These are phyloP conservation scores for Endocarpon pusillum DNA, from an alignment of 495 filamentous ascomycete species.

Conservation along the genomic window DNA sequence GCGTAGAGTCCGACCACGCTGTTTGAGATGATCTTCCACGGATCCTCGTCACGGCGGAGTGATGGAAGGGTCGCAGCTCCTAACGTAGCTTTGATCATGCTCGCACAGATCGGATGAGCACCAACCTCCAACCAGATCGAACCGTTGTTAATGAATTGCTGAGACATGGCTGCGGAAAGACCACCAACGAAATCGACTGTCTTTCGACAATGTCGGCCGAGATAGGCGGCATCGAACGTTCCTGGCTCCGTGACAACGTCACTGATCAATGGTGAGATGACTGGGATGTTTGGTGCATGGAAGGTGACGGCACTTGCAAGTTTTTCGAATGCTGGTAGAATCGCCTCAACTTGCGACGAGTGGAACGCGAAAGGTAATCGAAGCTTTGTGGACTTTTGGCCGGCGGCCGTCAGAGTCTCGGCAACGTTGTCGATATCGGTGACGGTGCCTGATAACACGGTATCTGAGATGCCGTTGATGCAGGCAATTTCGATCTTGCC, in stretches of 20 bases:
- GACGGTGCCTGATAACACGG: constrained; percentile 30
- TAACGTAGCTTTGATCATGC: constrained; percentile 38
- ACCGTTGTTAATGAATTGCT: constrained; percentile 18
- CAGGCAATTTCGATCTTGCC: constrained; percentile 32
- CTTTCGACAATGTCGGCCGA: constrained; percentile 11
- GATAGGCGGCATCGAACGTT: constrained; percentile 25
- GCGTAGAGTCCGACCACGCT: constrained; percentile 35
- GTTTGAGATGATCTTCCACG: constrained; percentile 33
- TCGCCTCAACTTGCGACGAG: constrained; percentile 61
- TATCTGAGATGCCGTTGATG: constrained; percentile 32
- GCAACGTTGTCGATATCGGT: constrained; percentile 37
- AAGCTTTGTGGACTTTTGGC: constrained; percentile 51
- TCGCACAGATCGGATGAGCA: constrained; percentile 40
- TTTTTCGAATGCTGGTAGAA: constrained; percentile 47
- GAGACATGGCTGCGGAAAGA: constrained; percentile 6
- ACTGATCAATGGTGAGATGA: constrained; percentile 53
- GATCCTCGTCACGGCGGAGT: constrained; percentile 17
- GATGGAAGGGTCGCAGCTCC: constrained; percentile 32
- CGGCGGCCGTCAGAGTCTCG: constrained; percentile 33
- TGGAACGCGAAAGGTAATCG: constrained; percentile 71
- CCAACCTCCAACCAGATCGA: constrained; percentile 45
- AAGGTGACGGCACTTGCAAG: constrained; percentile 42
- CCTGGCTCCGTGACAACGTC: constrained; percentile 37
- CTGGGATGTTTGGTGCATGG: constrained; percentile 41
- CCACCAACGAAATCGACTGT: constrained; percentile 12